phyloP scores from a whole-genome alignment of 345 rosid species.

The Euclidium syriacum region DNA sequence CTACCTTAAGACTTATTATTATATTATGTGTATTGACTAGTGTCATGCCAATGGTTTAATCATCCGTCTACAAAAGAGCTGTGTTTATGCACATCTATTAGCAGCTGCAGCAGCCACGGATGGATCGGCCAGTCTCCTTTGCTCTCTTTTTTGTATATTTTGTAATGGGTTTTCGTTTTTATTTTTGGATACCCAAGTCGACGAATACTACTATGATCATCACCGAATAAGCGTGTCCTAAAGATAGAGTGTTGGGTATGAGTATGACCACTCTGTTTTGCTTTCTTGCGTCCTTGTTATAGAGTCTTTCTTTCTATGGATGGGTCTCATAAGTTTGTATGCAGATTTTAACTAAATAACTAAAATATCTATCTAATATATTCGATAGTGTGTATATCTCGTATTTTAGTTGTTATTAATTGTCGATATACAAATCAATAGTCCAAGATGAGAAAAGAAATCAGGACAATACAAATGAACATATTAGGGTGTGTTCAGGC shows the following conservation, averaged over 20 bases:
- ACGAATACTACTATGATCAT: background rate
- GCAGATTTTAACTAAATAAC: slow-evolving; percentile 12
- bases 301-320: slow-evolving; percentile 4
- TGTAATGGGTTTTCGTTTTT: slow-evolving; percentile 13
- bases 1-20: slow-evolving; percentile 23
- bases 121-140: background rate
- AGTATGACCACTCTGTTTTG: background rate
- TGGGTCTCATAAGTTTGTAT: slow-evolving; percentile 15
- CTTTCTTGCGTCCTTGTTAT: background rate
- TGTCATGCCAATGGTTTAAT: slow-evolving; percentile 32
- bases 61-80: slow-evolving; percentile 66
- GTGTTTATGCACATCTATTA: slow-evolving; percentile 45
- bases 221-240: background rate
- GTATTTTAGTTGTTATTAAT: too few relatives aligned
- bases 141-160: slow-evolving; percentile 16
- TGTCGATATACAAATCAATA: too few relatives aligned
- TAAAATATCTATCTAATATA: background rate
- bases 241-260: slow-evolving; percentile 2
- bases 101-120: slow-evolving; percentile 52
- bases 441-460: too few relatives aligned
- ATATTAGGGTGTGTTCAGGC: too few relatives aligned
- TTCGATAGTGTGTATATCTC: too few relatives aligned
- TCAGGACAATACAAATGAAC: too few relatives aligned
- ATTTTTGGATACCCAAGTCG: background rate
- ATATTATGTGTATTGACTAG: slow-evolving; percentile 22